phyloP scores from a whole-genome alignment of 2,329 filamentous ascomycete genomes.

The Penicillium sp. region DNA sequence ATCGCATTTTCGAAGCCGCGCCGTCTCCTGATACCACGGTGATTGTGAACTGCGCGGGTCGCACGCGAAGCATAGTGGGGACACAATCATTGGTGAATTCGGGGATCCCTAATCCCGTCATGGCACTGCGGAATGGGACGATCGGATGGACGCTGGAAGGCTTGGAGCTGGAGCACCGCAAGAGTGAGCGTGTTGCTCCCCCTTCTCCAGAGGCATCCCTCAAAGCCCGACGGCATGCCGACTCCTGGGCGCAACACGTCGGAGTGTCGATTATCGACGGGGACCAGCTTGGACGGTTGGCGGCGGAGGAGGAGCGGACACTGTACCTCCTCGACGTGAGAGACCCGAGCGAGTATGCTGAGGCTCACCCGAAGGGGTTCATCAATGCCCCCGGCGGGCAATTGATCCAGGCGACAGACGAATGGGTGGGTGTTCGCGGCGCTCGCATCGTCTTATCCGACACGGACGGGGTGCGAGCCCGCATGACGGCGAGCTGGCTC shows the following conservation, averaged over 20 bases:
- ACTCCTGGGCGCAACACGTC: slow-evolving; percentile 17
- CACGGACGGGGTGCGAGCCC: slow-evolving; percentile 33
- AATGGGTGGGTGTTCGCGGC: slow-evolving; percentile 38
- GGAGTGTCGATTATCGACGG: slow-evolving; percentile 9
- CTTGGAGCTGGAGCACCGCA: slow-evolving; percentile 28
- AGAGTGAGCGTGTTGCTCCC: slow-evolving; percentile 19
- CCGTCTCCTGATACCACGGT: slow-evolving; percentile 31
- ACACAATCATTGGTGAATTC: slow-evolving; percentile 35
- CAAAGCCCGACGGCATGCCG: slow-evolving; percentile 12
- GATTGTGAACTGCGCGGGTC: slow-evolving; percentile 37
- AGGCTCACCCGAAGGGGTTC: slow-evolving; percentile 31
- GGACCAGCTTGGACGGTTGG: slow-evolving; percentile 11
- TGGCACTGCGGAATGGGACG: slow-evolving; percentile 36
- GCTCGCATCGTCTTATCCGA: slow-evolving; percentile 35
- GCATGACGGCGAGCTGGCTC: slow-evolving; percentile 37
- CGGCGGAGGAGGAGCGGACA: slow-evolving; percentile 21
- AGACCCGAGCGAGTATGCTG: slow-evolving; percentile 33
- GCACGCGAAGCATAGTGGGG: slow-evolving; percentile 38
- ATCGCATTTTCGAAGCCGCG: slow-evolving; percentile 35
- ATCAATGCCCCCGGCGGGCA: slow-evolving; percentile 36
- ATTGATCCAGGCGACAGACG: slow-evolving; percentile 37
- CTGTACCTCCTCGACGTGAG: slow-evolving; percentile 36
- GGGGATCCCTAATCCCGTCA: slow-evolving; percentile 30
- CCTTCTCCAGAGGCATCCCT: slow-evolving; percentile 14
- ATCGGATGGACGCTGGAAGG: slow-evolving; percentile 38